Base-by-base conservation (phyloP, 306 rosid genomes). In the Quercus robur region DNA sequence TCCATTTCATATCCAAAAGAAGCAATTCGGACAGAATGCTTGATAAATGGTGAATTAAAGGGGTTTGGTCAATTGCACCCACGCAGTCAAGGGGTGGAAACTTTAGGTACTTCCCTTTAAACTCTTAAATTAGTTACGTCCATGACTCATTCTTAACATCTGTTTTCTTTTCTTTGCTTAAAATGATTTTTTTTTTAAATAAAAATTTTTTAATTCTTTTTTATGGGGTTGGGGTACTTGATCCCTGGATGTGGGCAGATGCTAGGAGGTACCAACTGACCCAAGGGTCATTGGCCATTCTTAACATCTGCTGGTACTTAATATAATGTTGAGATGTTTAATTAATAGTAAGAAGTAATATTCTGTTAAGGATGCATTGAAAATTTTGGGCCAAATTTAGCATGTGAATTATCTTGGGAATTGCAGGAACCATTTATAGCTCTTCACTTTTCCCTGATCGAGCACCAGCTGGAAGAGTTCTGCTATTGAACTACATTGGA, bases 61-160 rank as follows among this genome's bases (percentile, higher is more conserved):
- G 99, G 99, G 63, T 95, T 95, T 75, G 98, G 99, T 73, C 99
- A 95, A 84, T 85, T 95, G 87, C 97, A 93, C 82, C 99, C 99
- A 28, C 99, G 99, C 62, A 89, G 91, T 88, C 98, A 95, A 83
- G 97, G 99, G 83, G 93, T 95, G 81, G 93, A 94, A 85, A 95
- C 97, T 70, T 88, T 95, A 89, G 99, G 98, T 93, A 79, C 81
- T 71, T 54, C 62, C 21, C 78, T 70, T 64, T 30, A 21, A 75
- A 75, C 19, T 61, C 26, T 46, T 23, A 44, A 46, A 20, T 21
- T 70, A 52, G 56, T 35, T 62, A 4, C 55, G 44, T 20, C 49
- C 20, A 4, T 52, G 73, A 64, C 63, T 76, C 17, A 56, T 33
- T 61, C 5, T 35, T 49, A 49, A 49, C 54, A 49, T 49, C 4